Evolutionary conservation across 148 eudicot genomes (phyloP), one percentile per base, ranked within the genome.

Genomic region (Camellia sinensis): DNA sequence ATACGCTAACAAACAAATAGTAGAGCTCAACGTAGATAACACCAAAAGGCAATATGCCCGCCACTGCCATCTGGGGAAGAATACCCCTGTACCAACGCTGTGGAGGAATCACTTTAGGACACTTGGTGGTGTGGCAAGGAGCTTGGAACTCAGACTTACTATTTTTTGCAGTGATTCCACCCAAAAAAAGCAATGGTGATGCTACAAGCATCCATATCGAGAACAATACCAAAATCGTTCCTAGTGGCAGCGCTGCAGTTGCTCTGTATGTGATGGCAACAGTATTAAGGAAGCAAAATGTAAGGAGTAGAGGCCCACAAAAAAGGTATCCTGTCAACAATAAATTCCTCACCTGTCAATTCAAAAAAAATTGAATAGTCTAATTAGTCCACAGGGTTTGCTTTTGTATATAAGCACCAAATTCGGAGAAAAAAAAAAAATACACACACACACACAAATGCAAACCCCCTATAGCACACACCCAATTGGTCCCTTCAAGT

Each of bases 401-500:
- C 3, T 64, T 29, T 66, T 66, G 37, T 29, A 29, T 29, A 66
- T 5, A 48, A 48, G 69, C 15, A 64, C 44, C 69, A 37, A 21
- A 66, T 43, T 43, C 19, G 17, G 4, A 43, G 19, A 2, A 11
- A 46, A 29, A 67, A 66, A 10, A n/a, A n/a, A n/a, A n/a, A n/a
- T n/a, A 29, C 37, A 29, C 37, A 29, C 37, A 29, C 37, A 29
- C 37, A 29, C 37, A 29, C 37, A 29, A 53, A 44, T 70, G 2
- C 54, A 70, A 12, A 44, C 1, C 54, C 11, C 40, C 12, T 54
- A 1, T 5, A 72, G 29, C 44, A 74, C 83, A 46, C 71, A 83
- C 85, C 85, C 82, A 79, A 3, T 74, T 79, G 59, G 85, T 83
- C 65, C 85, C 85, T 75, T 69, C 85, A 45, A 83, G 76, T 71